Evolutionary conservation across 2,329 filamentous ascomycete species (phyloP).

Genomic region (Fusarium luffae): DNA sequence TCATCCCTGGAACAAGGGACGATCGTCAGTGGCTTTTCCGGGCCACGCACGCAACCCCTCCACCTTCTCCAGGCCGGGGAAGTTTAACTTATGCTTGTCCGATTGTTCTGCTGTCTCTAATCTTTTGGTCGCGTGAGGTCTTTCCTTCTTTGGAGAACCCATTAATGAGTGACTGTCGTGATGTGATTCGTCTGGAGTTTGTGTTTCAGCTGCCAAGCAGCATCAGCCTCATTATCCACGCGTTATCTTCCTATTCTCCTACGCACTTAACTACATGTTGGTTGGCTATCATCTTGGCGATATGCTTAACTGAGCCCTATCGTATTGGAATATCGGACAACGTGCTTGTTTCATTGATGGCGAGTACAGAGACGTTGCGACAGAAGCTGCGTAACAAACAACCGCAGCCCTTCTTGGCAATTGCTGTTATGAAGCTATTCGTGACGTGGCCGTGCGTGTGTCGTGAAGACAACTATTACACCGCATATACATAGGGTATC

Average conservation of each 20-base stretch:
- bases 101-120: neutral
- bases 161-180: neutral
- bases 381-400: slow-evolving; percentile 10
- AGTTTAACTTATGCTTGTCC: slow-evolving; percentile 21
- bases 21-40: slow-evolving; percentile 25
- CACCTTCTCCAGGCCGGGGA: slow-evolving; percentile 9
- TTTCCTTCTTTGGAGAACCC: slow-evolving; percentile 14
- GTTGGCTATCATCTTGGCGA: slow-evolving; percentile 15
- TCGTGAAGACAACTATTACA: neutral
- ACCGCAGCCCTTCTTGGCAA: slow-evolving; percentile 3
- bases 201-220: slow-evolving; percentile 24
- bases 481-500: neutral
- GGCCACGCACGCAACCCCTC: slow-evolving; percentile 30
- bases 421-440: neutral
- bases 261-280: neutral
- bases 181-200: slow-evolving; percentile 12
- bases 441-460: slow-evolving; percentile 12
- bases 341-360: slow-evolving; percentile 1
- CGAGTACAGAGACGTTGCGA: neutral
- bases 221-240: slow-evolving; percentile 35
- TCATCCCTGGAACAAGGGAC: neutral
- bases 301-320: slow-evolving; percentile 16
- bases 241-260: slow-evolving; percentile 7
- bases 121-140: slow-evolving; percentile 29
- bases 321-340: slow-evolving; percentile 6